Percentiles rank a stretch among this genome's conserved stretches.
These are phyloP conservation scores for Stipa capillata DNA, from an alignment of 176 grass and related monocot species.

Conservation along the genomic window DNA sequence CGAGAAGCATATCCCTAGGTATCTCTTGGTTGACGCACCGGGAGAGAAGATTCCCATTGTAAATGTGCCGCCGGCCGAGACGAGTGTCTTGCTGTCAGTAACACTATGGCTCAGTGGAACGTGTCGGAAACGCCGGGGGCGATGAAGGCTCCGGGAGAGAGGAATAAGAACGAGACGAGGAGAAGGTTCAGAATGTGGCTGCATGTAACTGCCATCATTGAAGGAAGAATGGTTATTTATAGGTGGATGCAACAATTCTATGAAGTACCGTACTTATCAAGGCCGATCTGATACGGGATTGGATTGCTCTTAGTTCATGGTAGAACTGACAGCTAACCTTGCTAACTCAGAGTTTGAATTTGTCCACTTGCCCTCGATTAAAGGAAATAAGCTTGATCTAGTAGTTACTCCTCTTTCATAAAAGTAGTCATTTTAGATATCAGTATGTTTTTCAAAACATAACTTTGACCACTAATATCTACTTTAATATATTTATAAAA, in stretches of 20 bases:
- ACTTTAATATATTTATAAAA: too few relatives aligned
- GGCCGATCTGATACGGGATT: background rate
- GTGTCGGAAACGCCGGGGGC: background rate
- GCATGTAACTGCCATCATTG: background rate
- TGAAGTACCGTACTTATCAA: background rate
- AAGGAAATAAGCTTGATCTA: background rate
- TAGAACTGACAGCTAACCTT: background rate
- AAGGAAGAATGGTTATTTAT: background rate
- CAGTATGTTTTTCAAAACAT: too few relatives aligned
- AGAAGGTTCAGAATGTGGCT: background rate
- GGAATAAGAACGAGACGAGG: background rate
- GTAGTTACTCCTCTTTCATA: too few relatives aligned
- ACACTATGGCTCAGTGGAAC: background rate
- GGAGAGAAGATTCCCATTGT: constrained; percentile 30
- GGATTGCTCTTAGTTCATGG: too few relatives aligned
- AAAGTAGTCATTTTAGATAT: too few relatives aligned
- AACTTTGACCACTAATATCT: too few relatives aligned
- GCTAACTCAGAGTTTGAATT: background rate
- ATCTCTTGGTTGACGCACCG: background rate
- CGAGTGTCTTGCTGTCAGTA: background rate
- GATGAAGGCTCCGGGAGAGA: background rate
- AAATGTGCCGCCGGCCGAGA: constrained; percentile 13
- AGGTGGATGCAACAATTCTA: background rate
- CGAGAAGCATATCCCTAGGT: constrained; percentile 28
- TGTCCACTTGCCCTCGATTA: background rate